Conservation (phyloP, 768 basidiomycete species). For the Boletus coccyginus region DNA sequence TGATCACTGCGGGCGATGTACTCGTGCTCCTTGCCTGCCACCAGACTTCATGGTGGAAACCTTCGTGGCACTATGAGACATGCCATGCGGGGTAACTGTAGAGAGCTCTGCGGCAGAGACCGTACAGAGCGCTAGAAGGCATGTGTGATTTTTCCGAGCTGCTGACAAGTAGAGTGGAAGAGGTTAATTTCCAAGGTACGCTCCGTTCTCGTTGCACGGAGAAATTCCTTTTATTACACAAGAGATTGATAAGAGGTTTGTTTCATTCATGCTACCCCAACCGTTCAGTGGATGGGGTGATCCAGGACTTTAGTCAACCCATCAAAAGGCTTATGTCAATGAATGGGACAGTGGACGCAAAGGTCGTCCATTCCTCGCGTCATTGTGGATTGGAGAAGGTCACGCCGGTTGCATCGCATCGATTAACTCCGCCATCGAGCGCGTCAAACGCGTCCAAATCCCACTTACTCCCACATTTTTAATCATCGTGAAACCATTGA, state of each 20-base stretch:
- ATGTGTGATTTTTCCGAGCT: conserved; percentile 11
- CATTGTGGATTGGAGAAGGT: background rate
- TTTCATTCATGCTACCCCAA: background rate
- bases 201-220: background rate
- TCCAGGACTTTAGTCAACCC: too few relatives aligned
- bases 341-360: too few relatives aligned
- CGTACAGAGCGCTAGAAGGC: background rate
- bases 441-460: too few relatives aligned
- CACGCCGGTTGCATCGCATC: background rate
- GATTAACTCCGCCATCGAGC: too few relatives aligned
- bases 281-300: background rate
- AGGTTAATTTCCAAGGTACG: conserved; percentile 9
- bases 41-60: conserved; percentile 13
- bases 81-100: conserved; percentile 14
- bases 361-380: too few relatives aligned
- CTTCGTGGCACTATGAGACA: conserved; percentile 14
- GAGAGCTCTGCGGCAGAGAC: background rate
- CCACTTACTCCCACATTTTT: background rate
- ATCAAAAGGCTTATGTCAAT: too few relatives aligned
- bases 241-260: background rate
- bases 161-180: conserved; percentile 3
- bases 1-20: conserved; percentile 26
- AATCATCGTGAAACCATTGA: background rate
- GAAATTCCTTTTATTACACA: background rate
- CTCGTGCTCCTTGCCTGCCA: conserved; percentile 26